Evolutionary conservation across 352 stramenopile species (phyloP).

Genomic region (Peronospora destructor): DNA sequence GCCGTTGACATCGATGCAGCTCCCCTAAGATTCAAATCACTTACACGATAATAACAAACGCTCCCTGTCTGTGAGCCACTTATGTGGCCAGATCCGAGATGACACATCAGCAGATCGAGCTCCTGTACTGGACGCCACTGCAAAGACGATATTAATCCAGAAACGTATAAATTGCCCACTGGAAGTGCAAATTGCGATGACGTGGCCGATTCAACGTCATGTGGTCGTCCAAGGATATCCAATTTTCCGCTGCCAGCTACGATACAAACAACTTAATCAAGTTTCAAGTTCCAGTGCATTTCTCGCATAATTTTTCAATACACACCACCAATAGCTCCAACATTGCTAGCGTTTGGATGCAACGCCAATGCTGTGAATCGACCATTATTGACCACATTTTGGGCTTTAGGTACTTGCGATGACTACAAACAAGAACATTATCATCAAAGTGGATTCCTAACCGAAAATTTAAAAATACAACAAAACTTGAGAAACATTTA

Average conservation of each 20-base stretch:
- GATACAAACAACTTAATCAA: not conserved
- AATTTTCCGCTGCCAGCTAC: conserved; percentile 22
- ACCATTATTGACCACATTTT: conserved; percentile 11
- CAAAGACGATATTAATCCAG: conserved; percentile 23
- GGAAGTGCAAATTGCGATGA: conserved; percentile 8
- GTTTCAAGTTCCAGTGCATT: not conserved
- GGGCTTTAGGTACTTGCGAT: conserved; percentile 24
- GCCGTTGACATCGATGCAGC: conserved; percentile 5
- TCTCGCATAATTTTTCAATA: not conserved
- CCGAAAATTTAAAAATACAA: not conserved
- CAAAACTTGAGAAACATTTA: not conserved
- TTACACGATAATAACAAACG: conserved; percentile 14
- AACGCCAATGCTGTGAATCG: conserved; percentile 33
- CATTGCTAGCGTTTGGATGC: conserved; percentile 17
- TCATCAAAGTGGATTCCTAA: not conserved
- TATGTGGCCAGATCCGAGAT: conserved; percentile 10
- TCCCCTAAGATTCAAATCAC: conserved; percentile 4
- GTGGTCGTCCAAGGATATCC: conserved; percentile 12
- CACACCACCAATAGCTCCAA: conserved; percentile 37
- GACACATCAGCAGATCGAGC: conserved; percentile 23
- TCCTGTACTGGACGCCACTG: conserved; percentile 29
- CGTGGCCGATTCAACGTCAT: not conserved
- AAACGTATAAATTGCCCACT: conserved; percentile 9
- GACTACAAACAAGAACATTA: conserved; percentile 9
- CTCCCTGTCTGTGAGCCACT: conserved; percentile 5